Conservation (phyloP, 2,329 filamentous ascomycete species). For the Pseudogymnoascus pannorum region DNA sequence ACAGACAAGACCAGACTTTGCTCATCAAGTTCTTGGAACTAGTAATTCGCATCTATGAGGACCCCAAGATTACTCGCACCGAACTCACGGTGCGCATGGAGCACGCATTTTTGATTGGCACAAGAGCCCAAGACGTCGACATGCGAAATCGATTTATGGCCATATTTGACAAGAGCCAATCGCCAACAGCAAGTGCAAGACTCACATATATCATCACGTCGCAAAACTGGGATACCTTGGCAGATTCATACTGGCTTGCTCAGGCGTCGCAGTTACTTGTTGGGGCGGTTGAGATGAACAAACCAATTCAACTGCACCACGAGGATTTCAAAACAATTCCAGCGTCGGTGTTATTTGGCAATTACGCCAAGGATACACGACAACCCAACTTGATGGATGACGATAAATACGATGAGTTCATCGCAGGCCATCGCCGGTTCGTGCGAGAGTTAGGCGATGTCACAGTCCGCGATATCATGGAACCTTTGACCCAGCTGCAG, state of each 20-base stretch:
- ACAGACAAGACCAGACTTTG: slow-evolving; percentile 72
- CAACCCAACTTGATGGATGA: slow-evolving; percentile 67
- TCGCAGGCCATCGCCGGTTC: slow-evolving; percentile 75
- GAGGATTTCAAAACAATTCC: slow-evolving; percentile 80
- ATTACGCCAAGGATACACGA: slow-evolving; percentile 62
- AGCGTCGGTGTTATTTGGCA: slow-evolving; percentile 63
- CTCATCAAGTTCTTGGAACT: slow-evolving; percentile 90
- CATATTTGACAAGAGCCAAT: slow-evolving; percentile 91
- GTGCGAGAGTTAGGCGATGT: slow-evolving; percentile 76
- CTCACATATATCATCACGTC: slow-evolving; percentile 82
- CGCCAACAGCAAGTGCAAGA: slow-evolving; percentile 82
- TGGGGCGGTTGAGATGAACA: slow-evolving; percentile 80
- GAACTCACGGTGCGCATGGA: slow-evolving; percentile 96
- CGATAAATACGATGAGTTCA: slow-evolving; percentile 71
- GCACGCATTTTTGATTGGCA: slow-evolving; percentile 95
- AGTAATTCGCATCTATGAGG: slow-evolving; percentile 96
- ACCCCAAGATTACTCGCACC: slow-evolving; percentile 88
- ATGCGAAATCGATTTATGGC: slow-evolving; percentile 96
- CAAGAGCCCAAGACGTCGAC: slow-evolving; percentile 83
- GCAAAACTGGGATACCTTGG: slow-evolving; percentile 95
- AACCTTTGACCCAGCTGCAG: slow-evolving; percentile 85
- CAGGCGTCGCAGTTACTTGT: slow-evolving; percentile 92
- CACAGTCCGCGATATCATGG: slow-evolving; percentile 79
- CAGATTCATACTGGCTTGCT: slow-evolving; percentile 92
- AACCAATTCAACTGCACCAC: slow-evolving; percentile 66